Evolutionary conservation across 306 rosid genomes (phyloP).

Genomic region (Fragaria iinumae): DNA sequence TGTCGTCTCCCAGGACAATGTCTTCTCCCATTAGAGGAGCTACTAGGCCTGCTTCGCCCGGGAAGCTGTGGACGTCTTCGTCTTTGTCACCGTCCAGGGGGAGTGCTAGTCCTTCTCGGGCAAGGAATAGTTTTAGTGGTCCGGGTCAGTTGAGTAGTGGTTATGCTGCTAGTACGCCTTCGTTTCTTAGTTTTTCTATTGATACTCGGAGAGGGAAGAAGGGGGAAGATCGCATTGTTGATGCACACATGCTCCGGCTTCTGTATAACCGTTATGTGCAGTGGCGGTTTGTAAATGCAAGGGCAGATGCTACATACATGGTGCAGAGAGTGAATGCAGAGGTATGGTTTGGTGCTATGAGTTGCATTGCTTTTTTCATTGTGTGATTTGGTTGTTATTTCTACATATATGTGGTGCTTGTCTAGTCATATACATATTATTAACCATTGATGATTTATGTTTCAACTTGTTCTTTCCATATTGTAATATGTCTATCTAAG

Average conservation of each 20-base stretch:
- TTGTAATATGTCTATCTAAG: background rate
- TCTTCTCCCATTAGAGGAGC: slow-evolving; percentile 80
- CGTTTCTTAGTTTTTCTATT: slow-evolving; percentile 87
- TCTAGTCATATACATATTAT: background rate
- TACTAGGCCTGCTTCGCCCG: slow-evolving; percentile 78
- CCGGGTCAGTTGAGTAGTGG: slow-evolving; percentile 50
- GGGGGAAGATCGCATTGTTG: slow-evolving; percentile 87
- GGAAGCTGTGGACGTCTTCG: slow-evolving; percentile 74
- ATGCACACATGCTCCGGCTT: slow-evolving; percentile 93
- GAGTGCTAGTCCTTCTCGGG: slow-evolving; percentile 71
- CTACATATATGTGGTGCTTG: background rate
- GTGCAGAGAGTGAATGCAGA: slow-evolving; percentile 78
- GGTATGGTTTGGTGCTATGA: slow-evolving; percentile 47
- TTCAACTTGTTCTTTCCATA: background rate
- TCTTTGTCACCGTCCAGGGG: slow-evolving; percentile 75
- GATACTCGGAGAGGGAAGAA: slow-evolving; percentile 93
- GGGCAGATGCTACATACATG: slow-evolving; percentile 88
- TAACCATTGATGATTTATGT: background rate
- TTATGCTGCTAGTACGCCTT: slow-evolving; percentile 55
- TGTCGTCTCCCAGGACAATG: slow-evolving; percentile 65
- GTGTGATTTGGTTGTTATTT: background rate
- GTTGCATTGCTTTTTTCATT: background rate
- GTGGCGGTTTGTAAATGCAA: slow-evolving; percentile 98
- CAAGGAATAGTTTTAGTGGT: slow-evolving; percentile 60
- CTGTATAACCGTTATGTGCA: slow-evolving; percentile 83